Evolutionary conservation across 148 eudicot genomes (phyloP).

Genomic region (Fallopia convolvulus): DNA sequence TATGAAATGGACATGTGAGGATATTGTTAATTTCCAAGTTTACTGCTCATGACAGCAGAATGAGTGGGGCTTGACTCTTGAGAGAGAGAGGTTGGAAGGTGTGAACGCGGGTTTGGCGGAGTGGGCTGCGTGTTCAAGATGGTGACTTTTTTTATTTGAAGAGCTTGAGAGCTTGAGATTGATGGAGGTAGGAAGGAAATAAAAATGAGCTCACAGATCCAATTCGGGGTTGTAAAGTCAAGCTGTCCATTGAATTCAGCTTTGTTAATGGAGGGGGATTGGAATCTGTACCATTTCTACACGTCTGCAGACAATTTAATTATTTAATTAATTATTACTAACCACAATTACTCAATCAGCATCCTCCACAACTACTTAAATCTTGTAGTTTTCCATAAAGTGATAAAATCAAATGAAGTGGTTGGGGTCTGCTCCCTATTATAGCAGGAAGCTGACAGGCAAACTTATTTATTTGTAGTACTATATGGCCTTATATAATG

Average conservation of each 20-base stretch:
- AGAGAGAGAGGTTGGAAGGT: constrained; percentile 1
- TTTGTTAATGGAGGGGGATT: background rate
- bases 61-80: background rate
- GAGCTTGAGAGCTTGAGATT: background rate
- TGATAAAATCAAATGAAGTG: background rate
- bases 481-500: no score
- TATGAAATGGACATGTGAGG: constrained; percentile 8
- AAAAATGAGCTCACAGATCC: background rate
- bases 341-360: background rate
- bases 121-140: constrained; percentile 3
- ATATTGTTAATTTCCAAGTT: background rate
- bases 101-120: constrained; percentile 12
- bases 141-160: background rate
- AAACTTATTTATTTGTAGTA: background rate
- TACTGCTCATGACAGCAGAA: constrained; percentile 1
- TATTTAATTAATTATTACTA: background rate
- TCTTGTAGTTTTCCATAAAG: background rate
- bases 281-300: background rate
- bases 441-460: background rate
- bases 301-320: background rate
- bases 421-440: background rate
- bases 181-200: no score
- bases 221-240: background rate
- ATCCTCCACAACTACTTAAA: background rate
- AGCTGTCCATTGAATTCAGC: background rate